A percentile compares a stretch with the other conserved stretches of the same genome.
phyloP scores from a whole-genome alignment of 2,329 filamentous ascomycete species.

The Stenocarpella maydis region DNA sequence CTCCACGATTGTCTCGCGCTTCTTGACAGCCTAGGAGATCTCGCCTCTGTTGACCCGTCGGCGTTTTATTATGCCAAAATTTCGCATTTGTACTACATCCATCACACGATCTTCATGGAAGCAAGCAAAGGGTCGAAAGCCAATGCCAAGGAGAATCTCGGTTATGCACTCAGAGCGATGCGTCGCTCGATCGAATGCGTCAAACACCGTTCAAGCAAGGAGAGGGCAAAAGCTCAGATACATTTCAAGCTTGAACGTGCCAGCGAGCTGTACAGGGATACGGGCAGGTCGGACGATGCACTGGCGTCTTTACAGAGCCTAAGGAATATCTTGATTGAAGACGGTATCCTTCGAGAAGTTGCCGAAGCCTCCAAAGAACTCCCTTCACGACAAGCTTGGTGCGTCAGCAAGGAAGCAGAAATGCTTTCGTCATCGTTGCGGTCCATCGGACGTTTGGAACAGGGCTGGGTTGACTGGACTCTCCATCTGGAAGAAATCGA shows the following conservation, averaged over 20 bases:
- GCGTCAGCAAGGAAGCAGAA: conserved; percentile 56
- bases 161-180: conserved; percentile 62
- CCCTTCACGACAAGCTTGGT: conserved; percentile 63
- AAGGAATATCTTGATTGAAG: conserved; percentile 67
- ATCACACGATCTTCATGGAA: conserved; percentile 52
- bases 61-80: conserved; percentile 69
- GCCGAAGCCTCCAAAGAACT: conserved; percentile 56
- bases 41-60: conserved; percentile 43
- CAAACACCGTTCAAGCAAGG: conserved; percentile 58
- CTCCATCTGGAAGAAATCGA: conserved; percentile 59
- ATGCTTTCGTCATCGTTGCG: conserved; percentile 66
- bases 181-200: conserved; percentile 71
- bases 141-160: conserved; percentile 39
- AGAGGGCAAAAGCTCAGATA: conserved; percentile 68
- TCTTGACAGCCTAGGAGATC: conserved; percentile 60
- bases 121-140: conserved; percentile 41
- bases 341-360: conserved; percentile 64
- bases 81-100: conserved; percentile 76
- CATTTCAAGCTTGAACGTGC: conserved; percentile 72
- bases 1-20: conserved; percentile 65
- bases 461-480: conserved; percentile 64
- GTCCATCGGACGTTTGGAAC: conserved; percentile 66
- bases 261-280: conserved; percentile 65
- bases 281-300: conserved; percentile 64
- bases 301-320: conserved; percentile 66